phyloP scores from a whole-genome alignment of 2,329 filamentous ascomycete species.

The Arthrobotrys iridis region DNA sequence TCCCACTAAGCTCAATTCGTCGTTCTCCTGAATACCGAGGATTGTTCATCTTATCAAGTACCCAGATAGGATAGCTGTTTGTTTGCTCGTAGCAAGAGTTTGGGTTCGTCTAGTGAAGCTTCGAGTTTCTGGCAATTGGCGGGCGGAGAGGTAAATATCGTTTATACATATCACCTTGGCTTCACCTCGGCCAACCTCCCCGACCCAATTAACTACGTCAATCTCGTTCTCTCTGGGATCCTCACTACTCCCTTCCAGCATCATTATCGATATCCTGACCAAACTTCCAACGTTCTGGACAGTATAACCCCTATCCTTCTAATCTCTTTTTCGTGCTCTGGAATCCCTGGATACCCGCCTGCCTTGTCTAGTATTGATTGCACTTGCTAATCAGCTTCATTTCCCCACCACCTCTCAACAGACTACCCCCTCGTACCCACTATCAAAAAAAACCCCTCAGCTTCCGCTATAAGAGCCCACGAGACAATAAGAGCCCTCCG shows the following conservation, averaged over 20 bases:
- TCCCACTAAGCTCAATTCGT: neutral
- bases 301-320: neutral
- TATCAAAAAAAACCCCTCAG: neutral
- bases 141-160: neutral
- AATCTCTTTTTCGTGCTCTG: no score
- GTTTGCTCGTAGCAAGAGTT: no score
- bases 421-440: neutral
- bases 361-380: neutral
- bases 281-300: neutral
- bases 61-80: no score
- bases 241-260: no score
- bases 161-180: slow-evolving; percentile 6
- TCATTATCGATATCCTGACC: neutral
- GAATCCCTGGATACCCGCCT: no score
- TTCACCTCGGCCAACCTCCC: neutral
- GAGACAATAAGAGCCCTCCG: no score
- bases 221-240: no score
- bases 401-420: neutral
- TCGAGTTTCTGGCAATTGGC: slow-evolving; percentile 1
- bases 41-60: neutral
- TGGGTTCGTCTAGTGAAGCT: neutral
- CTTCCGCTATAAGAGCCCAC: neutral
- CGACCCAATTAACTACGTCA: neutral
- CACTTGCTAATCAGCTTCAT: neutral
- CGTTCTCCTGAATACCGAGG: neutral